phyloP scores from a whole-genome alignment of 805 yeast genomes.

The Candida maesae region DNA sequence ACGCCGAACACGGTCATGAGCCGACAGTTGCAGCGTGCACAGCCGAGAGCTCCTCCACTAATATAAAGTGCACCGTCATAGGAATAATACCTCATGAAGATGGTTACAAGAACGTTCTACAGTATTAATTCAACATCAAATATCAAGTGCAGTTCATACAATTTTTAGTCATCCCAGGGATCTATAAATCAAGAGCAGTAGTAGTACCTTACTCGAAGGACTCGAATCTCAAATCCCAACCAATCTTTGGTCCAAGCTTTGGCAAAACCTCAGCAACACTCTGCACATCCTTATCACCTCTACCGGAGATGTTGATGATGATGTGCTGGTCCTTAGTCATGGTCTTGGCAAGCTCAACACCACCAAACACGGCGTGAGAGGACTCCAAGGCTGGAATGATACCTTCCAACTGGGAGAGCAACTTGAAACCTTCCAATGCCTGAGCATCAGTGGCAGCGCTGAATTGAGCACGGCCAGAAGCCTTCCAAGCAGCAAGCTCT shows the following conservation, averaged over 20 bases:
- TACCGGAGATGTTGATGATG: constrained; percentile 89
- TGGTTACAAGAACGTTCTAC: too few relatives aligned
- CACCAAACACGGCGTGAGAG: constrained; percentile 94
- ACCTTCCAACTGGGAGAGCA: constrained; percentile 91
- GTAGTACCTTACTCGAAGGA: constrained; percentile 18
- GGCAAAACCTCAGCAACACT: constrained; percentile 96
- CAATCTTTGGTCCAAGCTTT: constrained; percentile 81
- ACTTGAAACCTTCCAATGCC: constrained; percentile 86
- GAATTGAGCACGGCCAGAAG: constrained; percentile 87
- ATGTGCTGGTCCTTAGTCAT: constrained; percentile 76
- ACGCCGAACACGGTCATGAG: too few relatives aligned
- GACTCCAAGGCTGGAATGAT: constrained; percentile 98
- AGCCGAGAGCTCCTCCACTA: too few relatives aligned
- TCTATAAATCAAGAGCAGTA: not conserved
- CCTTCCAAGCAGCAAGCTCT: constrained; percentile 93
- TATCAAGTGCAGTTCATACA: too few relatives aligned
- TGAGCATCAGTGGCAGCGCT: constrained; percentile 94
- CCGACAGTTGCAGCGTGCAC: too few relatives aligned
- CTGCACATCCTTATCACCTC: constrained; percentile 99
- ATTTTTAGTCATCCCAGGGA: not conserved
- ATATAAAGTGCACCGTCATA: too few relatives aligned
- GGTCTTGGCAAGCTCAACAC: constrained; percentile 79
- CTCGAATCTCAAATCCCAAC: constrained; percentile 94
- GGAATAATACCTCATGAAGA: too few relatives aligned
- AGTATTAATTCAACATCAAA: too few relatives aligned